A percentile compares a stretch with the other conserved stretches of the same genome.
Evolutionary conservation across 1,284 basidiomycete genomes (phyloP).

Genomic region (Coniophora puteana): DNA sequence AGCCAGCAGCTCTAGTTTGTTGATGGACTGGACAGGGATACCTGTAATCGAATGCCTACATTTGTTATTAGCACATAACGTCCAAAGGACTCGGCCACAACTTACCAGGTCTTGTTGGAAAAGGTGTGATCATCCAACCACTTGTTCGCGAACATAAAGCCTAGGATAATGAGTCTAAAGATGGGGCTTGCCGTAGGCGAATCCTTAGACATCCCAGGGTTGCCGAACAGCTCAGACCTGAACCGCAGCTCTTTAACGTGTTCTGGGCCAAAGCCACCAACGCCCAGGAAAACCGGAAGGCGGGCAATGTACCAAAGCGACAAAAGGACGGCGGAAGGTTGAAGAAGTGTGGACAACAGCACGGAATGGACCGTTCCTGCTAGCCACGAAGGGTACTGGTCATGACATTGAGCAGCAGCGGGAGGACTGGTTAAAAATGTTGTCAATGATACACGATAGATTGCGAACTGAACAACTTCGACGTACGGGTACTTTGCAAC

Average conservation of each 20-base stretch:
- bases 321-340: constrained; percentile 76
- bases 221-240: constrained; percentile 57
- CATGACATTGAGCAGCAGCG: constrained; percentile 30
- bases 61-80: constrained; percentile 6
- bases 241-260: constrained; percentile 58
- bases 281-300: constrained; percentile 66
- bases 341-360: constrained; percentile 73
- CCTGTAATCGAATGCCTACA: constrained; percentile 75
- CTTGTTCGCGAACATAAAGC: constrained; percentile 87
- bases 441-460: constrained; percentile 11
- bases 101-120: constrained; percentile 88
- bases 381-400: constrained; percentile 42
- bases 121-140: constrained; percentile 93
- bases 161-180: constrained; percentile 75
- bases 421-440: constrained; percentile 22
- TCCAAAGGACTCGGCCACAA: constrained; percentile 1
- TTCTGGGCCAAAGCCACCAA: constrained; percentile 39
- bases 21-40: constrained; percentile 63
- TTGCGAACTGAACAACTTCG: constrained; percentile 3
- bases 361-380: constrained; percentile 68
- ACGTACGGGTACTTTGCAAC: constrained; percentile 47
- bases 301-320: constrained; percentile 82
- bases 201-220: constrained; percentile 46
- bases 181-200: constrained; percentile 52
- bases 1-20: constrained; percentile 65